A percentile compares a stretch with the other conserved stretches of the same genome.
Conservation (phyloP, 495 filamentous ascomycete species). For the Aspergillus ellipticus region DNA sequence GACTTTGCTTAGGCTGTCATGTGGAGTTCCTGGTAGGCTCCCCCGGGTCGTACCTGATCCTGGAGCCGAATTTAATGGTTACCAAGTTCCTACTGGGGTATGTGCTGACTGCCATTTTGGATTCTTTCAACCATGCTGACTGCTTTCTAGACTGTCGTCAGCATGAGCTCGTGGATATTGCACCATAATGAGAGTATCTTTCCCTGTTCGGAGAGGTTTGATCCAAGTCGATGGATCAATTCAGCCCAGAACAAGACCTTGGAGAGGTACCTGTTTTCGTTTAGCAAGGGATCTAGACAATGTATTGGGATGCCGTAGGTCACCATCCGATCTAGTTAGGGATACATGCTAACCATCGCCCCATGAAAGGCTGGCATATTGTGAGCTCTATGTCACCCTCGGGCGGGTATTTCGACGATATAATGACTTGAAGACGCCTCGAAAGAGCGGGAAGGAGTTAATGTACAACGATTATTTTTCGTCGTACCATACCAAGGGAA, state of each 20-base stretch:
- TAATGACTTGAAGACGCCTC: conserved; percentile 19
- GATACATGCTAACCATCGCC: neutral
- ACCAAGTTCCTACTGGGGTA: conserved; percentile 24
- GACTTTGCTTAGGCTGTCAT: conserved; percentile 21
- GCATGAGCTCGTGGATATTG: conserved; percentile 28
- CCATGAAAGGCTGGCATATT: conserved; percentile 26
- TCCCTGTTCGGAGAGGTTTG: conserved; percentile 29
- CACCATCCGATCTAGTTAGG: neutral
- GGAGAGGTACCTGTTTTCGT: conserved; percentile 31
- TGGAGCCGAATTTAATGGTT: conserved; percentile 24
- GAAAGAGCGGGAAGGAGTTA: conserved; percentile 16
- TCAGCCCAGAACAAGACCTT: conserved; percentile 9
- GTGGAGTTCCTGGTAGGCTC: conserved; percentile 25
- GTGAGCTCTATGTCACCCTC: conserved; percentile 30
- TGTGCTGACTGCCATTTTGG: neutral
- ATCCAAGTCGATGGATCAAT: conserved; percentile 21
- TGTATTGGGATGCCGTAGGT: conserved; percentile 39
- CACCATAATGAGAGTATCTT: conserved; percentile 37
- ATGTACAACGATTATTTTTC: conserved; percentile 27
- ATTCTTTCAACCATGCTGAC: neutral
- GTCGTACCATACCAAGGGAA: conserved; percentile 18
- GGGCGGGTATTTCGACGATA: conserved; percentile 29
- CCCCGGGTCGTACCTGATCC: conserved; percentile 25
- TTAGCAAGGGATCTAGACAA: conserved; percentile 33
- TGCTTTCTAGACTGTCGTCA: conserved; percentile 14